phyloP scores from a whole-genome alignment of 345 rosid species.

The Eutrema heterophyllum region DNA sequence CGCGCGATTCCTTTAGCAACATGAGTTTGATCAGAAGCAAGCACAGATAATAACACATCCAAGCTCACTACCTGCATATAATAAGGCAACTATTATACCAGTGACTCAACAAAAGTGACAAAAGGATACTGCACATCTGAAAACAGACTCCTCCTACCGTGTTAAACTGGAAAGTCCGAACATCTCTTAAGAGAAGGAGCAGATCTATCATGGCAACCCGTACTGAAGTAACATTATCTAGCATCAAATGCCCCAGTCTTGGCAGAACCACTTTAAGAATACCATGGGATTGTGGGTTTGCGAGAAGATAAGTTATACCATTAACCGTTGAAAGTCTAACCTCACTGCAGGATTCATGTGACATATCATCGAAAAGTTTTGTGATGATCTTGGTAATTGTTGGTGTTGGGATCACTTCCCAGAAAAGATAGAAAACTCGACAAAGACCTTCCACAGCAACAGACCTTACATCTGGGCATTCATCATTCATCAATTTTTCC shows the following conservation, averaged over 20 bases:
- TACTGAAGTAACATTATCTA: constrained; percentile 52
- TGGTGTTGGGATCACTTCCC: constrained; percentile 88
- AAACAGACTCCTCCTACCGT: constrained; percentile 46
- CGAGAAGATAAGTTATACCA: constrained; percentile 79
- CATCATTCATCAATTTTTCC: constrained; percentile 77
- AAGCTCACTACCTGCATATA: constrained; percentile 62
- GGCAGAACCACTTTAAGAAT: constrained; percentile 84
- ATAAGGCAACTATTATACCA: constrained; percentile 18
- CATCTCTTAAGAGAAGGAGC: constrained; percentile 66
- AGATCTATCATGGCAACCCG: constrained; percentile 73
- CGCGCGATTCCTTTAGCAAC: constrained; percentile 71
- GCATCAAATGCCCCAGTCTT: constrained; percentile 67
- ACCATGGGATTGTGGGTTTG: constrained; percentile 89
- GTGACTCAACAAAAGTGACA: background rate
- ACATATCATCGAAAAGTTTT: constrained; percentile 59
- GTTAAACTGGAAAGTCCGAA: constrained; percentile 68
- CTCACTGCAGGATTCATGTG: constrained; percentile 66
- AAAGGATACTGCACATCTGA: background rate
- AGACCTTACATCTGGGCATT: constrained; percentile 82
- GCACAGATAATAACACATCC: constrained; percentile 56
- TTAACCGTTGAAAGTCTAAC: constrained; percentile 78
- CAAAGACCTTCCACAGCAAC: constrained; percentile 96
- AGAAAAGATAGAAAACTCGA: constrained; percentile 76
- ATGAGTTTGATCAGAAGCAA: constrained; percentile 64
- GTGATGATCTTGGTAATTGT: constrained; percentile 74